Conservation (phyloP, 179 eudicot genomes). For the Heliamphora pulchella region DNA sequence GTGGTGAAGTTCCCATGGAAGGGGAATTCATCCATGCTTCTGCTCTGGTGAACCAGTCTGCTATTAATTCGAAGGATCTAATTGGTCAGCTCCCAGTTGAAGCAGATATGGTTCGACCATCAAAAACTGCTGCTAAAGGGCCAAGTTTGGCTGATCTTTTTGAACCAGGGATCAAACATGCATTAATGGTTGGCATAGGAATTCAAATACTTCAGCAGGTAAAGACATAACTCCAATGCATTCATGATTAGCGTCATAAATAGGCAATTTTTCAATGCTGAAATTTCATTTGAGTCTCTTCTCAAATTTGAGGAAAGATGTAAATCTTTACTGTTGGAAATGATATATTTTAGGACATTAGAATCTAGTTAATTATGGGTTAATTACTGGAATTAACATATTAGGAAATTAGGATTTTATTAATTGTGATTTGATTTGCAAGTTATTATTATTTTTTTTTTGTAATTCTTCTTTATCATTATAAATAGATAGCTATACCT, state of each 20-base stretch:
- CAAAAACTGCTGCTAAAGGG: constrained; percentile 41
- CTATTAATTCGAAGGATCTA: constrained; percentile 41
- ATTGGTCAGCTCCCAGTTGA: constrained; percentile 40
- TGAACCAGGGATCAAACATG: constrained; percentile 74
- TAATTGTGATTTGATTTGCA: no score
- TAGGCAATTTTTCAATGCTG: neutral
- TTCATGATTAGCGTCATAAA: neutral
- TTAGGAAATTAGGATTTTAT: no score
- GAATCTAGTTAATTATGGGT: no score
- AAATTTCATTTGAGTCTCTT: neutral
- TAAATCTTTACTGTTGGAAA: no score
- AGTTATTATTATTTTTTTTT: no score
- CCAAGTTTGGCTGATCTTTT: constrained; percentile 57
- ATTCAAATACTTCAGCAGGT: constrained; percentile 77
- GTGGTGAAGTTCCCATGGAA: constrained; percentile 47
- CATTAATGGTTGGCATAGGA: constrained; percentile 64
- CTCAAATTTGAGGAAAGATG: neutral
- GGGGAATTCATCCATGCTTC: constrained; percentile 50
- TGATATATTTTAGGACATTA: no score
- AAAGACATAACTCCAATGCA: neutral
- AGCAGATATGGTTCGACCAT: constrained; percentile 50
- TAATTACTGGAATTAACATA: no score
- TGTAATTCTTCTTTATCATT: no score
- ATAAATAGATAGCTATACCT: no score
- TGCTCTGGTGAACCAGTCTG: constrained; percentile 65